These are phyloP conservation scores for Aspergillus ustus DNA, from an alignment of 2,329 filamentous ascomycete species.

Conservation along the genomic window DNA sequence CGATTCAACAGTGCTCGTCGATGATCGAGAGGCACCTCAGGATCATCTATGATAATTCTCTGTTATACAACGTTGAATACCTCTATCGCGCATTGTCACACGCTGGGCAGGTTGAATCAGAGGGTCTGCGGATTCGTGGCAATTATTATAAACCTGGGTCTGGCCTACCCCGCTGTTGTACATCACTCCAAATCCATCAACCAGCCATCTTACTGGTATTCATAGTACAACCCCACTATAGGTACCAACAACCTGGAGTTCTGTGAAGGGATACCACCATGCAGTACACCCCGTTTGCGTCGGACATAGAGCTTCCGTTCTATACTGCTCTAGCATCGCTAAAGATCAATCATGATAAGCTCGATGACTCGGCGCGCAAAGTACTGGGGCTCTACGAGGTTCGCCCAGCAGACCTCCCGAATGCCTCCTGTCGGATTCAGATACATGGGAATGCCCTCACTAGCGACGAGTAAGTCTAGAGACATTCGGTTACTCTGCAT, in stretches of 20 bases:
- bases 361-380: slow-evolving; percentile 88
- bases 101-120: not conserved
- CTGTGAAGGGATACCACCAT: slow-evolving; percentile 39
- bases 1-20: not conserved
- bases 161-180: not conserved
- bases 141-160: not conserved
- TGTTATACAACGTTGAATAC: not conserved
- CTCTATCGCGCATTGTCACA: not conserved
- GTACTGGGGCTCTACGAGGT: slow-evolving; percentile 90
- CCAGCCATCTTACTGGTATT: not conserved
- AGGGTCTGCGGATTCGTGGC: not conserved
- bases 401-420: slow-evolving; percentile 69
- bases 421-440: slow-evolving; percentile 85
- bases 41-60: not conserved
- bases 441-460: slow-evolving; percentile 85
- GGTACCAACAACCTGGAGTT: not conserved
- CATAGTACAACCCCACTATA: slow-evolving; percentile 8
- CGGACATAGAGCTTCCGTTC: slow-evolving; percentile 93
- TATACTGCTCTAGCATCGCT: slow-evolving; percentile 89
- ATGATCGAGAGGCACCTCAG: not conserved
- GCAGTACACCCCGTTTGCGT: slow-evolving; percentile 87
- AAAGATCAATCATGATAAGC: slow-evolving; percentile 96
- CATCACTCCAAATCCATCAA: not conserved
- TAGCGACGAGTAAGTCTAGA: slow-evolving; percentile 71
- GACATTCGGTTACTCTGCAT: not conserved